phyloP scores from a whole-genome alignment of 148 eudicot genomes.

The Mesembryanthemum crystallinum region DNA sequence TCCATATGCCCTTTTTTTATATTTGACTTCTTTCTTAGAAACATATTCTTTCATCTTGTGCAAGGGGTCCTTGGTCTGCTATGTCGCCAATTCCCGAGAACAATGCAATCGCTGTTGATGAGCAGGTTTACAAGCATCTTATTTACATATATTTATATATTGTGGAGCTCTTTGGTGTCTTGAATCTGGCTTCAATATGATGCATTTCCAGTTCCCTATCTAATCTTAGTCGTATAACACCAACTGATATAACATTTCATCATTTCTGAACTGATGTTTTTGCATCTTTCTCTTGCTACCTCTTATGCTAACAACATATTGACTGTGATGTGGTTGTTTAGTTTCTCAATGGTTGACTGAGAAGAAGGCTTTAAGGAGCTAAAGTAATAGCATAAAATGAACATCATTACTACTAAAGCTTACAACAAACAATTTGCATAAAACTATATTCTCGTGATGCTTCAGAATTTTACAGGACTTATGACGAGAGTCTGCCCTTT shows the following conservation, averaged over 20 bases:
- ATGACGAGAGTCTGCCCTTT: neutral
- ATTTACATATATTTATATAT: conserved; percentile 9
- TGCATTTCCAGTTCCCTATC: neutral
- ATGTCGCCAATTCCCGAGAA: conserved; percentile 93
- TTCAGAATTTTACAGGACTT: neutral
- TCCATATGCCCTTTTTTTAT: neutral
- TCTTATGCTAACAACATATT: neutral
- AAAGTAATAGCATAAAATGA: neutral
- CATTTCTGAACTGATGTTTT: neutral
- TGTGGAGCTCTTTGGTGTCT: neutral
- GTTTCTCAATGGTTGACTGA: neutral
- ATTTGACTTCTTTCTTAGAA: conserved; percentile 11
- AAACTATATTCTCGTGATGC: neutral
- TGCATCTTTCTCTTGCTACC: neutral
- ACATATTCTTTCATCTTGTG: conserved; percentile 18
- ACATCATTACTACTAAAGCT: neutral
- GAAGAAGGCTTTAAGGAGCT: neutral
- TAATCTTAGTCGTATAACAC: neutral
- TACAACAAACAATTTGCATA: neutral
- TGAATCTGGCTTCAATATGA: neutral
- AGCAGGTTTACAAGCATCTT: conserved; percentile 46
- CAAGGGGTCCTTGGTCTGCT: conserved; percentile 95
- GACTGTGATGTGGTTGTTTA: neutral
- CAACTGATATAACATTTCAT: neutral
- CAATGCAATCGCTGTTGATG: conserved; percentile 84